These are phyloP conservation scores for Pontederia paniculata DNA, from an alignment of 176 grass and related monocot genomes.

Conservation along the genomic window DNA sequence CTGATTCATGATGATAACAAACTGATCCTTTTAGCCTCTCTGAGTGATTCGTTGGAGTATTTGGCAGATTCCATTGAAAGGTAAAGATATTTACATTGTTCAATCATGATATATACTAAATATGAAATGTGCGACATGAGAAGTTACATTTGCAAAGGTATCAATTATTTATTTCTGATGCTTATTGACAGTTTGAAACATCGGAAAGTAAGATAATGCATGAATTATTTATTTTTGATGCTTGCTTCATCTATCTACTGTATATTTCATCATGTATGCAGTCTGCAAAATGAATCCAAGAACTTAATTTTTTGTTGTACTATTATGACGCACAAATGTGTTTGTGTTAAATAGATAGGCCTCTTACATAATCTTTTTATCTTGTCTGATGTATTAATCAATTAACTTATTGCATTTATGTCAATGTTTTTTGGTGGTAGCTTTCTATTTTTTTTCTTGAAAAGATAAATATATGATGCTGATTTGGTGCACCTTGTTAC, in stretches of 20 bases:
- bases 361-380: background rate
- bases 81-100: slow-evolving; percentile 31
- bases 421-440: background rate
- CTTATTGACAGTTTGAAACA: too few species aligned
- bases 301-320: background rate
- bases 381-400: background rate
- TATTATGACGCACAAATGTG: background rate
- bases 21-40: slow-evolving; percentile 82
- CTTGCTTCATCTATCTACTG: too few species aligned
- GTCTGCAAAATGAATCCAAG: too few species aligned
- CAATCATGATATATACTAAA: slow-evolving; percentile 9
- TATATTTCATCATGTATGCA: too few species aligned
- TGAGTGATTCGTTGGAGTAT: slow-evolving; percentile 96
- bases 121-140: slow-evolving; percentile 1
- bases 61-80: slow-evolving; percentile 94
- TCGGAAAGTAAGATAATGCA: too few species aligned
- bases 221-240: too few species aligned
- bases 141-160: too few species aligned
- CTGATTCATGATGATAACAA: slow-evolving; percentile 98
- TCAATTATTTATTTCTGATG: too few species aligned
- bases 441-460: background rate
- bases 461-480: slow-evolving; percentile 1
- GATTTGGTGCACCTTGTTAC: slow-evolving; percentile 8
- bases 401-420: background rate
- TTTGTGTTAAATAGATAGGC: background rate